A percentile compares a stretch with the other conserved stretches of the same genome.
phyloP scores from a whole-genome alignment of 129 eudicot species.

The Ambrosia artemisiifolia region DNA sequence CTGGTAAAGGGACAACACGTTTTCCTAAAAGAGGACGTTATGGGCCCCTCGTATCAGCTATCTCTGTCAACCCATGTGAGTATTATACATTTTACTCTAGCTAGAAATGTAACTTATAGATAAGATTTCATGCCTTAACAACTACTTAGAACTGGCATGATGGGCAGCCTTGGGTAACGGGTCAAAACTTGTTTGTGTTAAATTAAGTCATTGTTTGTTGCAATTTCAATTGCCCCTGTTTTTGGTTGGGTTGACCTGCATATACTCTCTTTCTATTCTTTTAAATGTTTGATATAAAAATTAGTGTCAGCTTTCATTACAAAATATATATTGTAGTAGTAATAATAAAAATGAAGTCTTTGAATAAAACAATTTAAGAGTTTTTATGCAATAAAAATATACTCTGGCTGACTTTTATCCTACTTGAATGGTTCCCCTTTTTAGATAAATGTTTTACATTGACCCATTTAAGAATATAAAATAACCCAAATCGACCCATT shows the following conservation, averaged over 20 bases:
- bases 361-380: neutral
- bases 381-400: neutral
- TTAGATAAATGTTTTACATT: neutral
- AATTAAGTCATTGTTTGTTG: neutral
- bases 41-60: conserved; percentile 93
- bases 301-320: neutral
- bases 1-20: conserved; percentile 81
- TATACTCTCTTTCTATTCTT: neutral
- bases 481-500: neutral
- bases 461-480: neutral
- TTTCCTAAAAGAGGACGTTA: conserved; percentile 75
- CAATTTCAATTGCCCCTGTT: neutral
- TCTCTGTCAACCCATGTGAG: conserved; percentile 76
- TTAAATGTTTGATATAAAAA: neutral
- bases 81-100: neutral
- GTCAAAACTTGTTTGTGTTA: neutral
- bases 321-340: neutral
- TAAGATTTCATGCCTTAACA: neutral
- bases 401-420: neutral
- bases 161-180: neutral
- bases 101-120: neutral
- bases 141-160: neutral
- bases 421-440: neutral
- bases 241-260: neutral
- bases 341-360: neutral